These are phyloP conservation scores for Pisolithus marmoratus DNA, from an alignment of 768 basidiomycete genomes.

Conservation along the genomic window DNA sequence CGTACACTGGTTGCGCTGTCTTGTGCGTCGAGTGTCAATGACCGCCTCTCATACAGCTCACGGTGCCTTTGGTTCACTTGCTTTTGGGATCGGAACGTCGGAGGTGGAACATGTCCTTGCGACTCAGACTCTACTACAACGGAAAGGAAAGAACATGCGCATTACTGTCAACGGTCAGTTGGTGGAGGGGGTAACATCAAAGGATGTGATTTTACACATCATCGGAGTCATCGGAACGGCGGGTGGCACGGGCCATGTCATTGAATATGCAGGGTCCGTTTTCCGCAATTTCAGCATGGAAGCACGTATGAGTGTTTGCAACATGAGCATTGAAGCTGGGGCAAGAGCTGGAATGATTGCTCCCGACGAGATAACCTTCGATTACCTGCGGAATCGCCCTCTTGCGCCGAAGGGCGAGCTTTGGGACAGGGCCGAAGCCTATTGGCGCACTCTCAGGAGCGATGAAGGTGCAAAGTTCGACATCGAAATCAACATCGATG, in stretches of 20 bases:
- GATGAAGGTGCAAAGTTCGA: conserved; percentile 86
- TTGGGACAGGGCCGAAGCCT: conserved; percentile 81
- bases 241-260: conserved; percentile 86
- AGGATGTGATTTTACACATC: conserved; percentile 87
- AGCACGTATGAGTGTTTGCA: conserved; percentile 86
- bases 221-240: conserved; percentile 92
- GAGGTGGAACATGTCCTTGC: conserved; percentile 94
- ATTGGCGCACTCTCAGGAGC: conserved; percentile 75
- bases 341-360: conserved; percentile 92
- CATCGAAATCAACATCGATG: conserved; percentile 70
- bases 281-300: conserved; percentile 86
- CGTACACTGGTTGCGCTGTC: conserved; percentile 21
- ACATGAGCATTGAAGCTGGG: conserved; percentile 94
- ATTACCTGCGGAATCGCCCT: conserved; percentile 76
- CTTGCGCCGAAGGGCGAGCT: conserved; percentile 77
- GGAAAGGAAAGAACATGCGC: conserved; percentile 89
- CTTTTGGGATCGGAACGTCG: conserved; percentile 90
- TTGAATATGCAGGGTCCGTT: conserved; percentile 88
- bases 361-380: conserved; percentile 82
- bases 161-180: conserved; percentile 83
- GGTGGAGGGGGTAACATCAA: conserved; percentile 76
- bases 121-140: conserved; percentile 84
- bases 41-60: conserved; percentile 47
- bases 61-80: conserved; percentile 88
- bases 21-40: not conserved